Base-by-base conservation (phyloP, 225 moss, liverwort and hornwort species). In the Physcomitrium patens region DNA sequence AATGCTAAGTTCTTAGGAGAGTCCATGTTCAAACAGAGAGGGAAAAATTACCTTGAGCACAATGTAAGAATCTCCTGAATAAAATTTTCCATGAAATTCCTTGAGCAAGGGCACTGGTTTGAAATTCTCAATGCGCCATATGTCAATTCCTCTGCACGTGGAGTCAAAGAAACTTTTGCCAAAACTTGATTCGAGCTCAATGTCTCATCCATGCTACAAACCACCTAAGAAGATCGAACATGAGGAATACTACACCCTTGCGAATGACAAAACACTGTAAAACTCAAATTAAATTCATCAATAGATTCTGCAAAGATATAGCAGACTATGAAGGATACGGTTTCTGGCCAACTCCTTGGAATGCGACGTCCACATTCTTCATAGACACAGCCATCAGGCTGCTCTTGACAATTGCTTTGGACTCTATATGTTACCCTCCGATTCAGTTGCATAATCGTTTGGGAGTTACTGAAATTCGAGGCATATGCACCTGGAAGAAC, bases 341-440 rank as follows among this genome's bases (percentile, higher is more conserved):
- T 82, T 91, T 94, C 68, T 91, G 93, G 68, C 90, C 94, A 75
- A 87, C 85, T 82, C 89, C 93, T 74, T 96, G 96, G 74, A 96
- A 96, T 60, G 90, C 96, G 76, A 65, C 76, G 78, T 96, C 96
- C 48, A 96, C 85, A 82, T 96, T 92, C 84, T 94, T 96, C 96
- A 96, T 94, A 59, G 96, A 96, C 76, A 94, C 92, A 80, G 96
- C 90, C 93, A 96, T 94, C 77, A 80, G 75, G 83, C 72, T 75
- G 75, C 27, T 77, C 64, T 74, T 55, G 78, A 72, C 71, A 65
- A 72, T 52, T 63, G 72, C 67, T 82, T 53, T 71, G 60, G 60
- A 81, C 61, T 64, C 79, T 86, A 51, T 79, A 69, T 63, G 71
- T 84, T 67, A 31, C 76, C 48, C 71, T 84, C 53, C 56, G 68